These are phyloP conservation scores for Penicillium sumatraense DNA, from an alignment of 2,329 filamentous ascomycete species.

Conservation along the genomic window DNA sequence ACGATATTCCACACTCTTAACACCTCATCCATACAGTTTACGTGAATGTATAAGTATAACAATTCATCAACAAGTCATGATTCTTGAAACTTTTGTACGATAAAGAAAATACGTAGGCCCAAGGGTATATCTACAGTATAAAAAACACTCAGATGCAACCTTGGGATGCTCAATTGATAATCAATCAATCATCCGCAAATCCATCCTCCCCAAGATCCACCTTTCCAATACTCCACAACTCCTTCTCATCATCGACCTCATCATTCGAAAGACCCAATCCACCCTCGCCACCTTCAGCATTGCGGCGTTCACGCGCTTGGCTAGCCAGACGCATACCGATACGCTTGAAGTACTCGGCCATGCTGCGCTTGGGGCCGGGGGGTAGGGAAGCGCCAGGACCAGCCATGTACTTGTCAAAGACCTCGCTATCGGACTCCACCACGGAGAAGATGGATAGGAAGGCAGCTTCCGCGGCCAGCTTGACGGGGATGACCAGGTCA, in stretches of 20 bases:
- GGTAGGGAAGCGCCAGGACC: slow-evolving; percentile 69
- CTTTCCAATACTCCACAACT: slow-evolving; percentile 94
- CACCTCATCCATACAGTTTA: too few species aligned
- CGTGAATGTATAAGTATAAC: not conserved
- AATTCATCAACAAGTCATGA: slow-evolving; percentile 1
- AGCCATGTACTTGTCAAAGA: slow-evolving; percentile 90
- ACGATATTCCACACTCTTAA: not conserved
- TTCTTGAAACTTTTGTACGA: slow-evolving; percentile 25
- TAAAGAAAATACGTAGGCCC: slow-evolving; percentile 15
- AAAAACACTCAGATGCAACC: slow-evolving; percentile 23
- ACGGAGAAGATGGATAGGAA: slow-evolving; percentile 91
- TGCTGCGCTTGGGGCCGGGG: slow-evolving; percentile 78
- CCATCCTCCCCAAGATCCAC: slow-evolving; percentile 73
- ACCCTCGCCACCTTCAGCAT: slow-evolving; percentile 87
- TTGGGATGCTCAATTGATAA: slow-evolving; percentile 23
- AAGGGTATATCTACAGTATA: slow-evolving; percentile 34
- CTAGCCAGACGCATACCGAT: slow-evolving; percentile 82
- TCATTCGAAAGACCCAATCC: slow-evolving; percentile 86
- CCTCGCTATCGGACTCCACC: slow-evolving; percentile 79
- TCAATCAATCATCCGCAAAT: slow-evolving; percentile 40
- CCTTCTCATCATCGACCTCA: slow-evolving; percentile 90
- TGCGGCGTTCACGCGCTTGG: slow-evolving; percentile 85
- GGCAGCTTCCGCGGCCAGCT: slow-evolving; percentile 90
- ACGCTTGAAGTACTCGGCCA: slow-evolving; percentile 96
- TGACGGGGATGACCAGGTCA: slow-evolving; percentile 91